Conservation (phyloP, 345 rosid species). For the Chamaenerion angustifolium region DNA sequence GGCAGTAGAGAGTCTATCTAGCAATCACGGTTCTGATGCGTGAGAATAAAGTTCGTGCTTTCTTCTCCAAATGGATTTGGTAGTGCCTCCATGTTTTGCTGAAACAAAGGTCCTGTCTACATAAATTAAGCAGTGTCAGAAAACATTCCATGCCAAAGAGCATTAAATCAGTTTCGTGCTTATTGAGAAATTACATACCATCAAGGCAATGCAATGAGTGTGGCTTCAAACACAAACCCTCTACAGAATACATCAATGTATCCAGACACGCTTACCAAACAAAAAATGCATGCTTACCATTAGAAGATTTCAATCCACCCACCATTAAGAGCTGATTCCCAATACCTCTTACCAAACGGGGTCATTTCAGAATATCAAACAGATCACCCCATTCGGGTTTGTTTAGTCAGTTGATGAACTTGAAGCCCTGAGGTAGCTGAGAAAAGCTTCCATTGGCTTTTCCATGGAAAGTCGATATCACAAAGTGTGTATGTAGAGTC, state of each 20-base stretch:
- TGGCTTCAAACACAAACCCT: constrained; percentile 63
- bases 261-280: constrained; percentile 63
- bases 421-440: constrained; percentile 23
- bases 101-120: no score
- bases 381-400: constrained; percentile 80
- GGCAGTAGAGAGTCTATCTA: no score
- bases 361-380: constrained; percentile 68
- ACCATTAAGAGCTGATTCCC: constrained; percentile 54
- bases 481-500: constrained; percentile 59
- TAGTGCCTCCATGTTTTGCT: no score
- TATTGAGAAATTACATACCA: no score
- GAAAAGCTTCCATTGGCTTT: constrained; percentile 78
- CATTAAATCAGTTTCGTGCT: no score
- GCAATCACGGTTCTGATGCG: no score
- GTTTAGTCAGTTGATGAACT: constrained; percentile 37
- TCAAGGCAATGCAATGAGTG: constrained; percentile 43
- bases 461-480: constrained; percentile 84
- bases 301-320: constrained; percentile 62
- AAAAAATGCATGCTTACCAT: no score
- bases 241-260: constrained; percentile 57
- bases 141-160: no score
- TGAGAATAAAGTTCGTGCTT: no score
- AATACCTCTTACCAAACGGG: constrained; percentile 50
- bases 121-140: no score
- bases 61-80: no score